A percentile compares a stretch with the other conserved stretches of the same genome.
Conservation (phyloP, 805 yeast genomes). For the Cyberlindnera petersonii region DNA sequence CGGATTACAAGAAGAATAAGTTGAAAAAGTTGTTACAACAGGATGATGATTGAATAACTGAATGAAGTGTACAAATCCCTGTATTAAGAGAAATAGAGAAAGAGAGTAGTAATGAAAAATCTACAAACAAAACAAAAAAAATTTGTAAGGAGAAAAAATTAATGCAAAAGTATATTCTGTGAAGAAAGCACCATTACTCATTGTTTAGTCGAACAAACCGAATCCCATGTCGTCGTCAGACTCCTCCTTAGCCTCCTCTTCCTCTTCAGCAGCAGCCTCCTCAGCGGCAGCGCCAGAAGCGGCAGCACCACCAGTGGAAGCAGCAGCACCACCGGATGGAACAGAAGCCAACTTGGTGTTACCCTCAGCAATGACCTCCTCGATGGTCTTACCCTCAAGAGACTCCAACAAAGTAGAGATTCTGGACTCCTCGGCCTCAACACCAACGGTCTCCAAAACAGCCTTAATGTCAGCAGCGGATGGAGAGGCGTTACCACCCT, state of each 20-base stretch:
- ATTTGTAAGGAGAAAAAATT: constrained; percentile 6
- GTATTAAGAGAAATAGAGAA: too few relatives aligned
- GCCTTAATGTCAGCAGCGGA: constrained; percentile 71
- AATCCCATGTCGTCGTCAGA: constrained; percentile 81
- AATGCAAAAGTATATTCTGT: constrained; percentile 9
- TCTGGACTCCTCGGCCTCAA: constrained; percentile 77
- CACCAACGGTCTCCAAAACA: constrained; percentile 71
- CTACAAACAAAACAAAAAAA: background rate
- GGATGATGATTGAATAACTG: too few relatives aligned
- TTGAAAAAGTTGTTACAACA: constrained; percentile 5
- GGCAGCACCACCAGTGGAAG: constrained; percentile 53
- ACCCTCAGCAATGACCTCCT: constrained; percentile 77
- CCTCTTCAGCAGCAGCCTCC: constrained; percentile 55
- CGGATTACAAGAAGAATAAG: constrained; percentile 10
- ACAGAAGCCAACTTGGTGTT: constrained; percentile 75
- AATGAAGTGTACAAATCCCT: too few relatives aligned
- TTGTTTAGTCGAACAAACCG: constrained; percentile 93
- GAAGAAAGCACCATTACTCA: constrained; percentile 1
- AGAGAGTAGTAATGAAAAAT: too few relatives aligned
- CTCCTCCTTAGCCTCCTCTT: constrained; percentile 51
- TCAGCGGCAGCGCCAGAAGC: constrained; percentile 52
- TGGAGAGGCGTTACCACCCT: constrained; percentile 84
- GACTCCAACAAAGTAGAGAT: constrained; percentile 66
- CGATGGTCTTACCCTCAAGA: constrained; percentile 69
- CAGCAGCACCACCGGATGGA: constrained; percentile 81